These are phyloP conservation scores for Geum urbanum DNA, from an alignment of 306 rosid species.

Conservation along the genomic window DNA sequence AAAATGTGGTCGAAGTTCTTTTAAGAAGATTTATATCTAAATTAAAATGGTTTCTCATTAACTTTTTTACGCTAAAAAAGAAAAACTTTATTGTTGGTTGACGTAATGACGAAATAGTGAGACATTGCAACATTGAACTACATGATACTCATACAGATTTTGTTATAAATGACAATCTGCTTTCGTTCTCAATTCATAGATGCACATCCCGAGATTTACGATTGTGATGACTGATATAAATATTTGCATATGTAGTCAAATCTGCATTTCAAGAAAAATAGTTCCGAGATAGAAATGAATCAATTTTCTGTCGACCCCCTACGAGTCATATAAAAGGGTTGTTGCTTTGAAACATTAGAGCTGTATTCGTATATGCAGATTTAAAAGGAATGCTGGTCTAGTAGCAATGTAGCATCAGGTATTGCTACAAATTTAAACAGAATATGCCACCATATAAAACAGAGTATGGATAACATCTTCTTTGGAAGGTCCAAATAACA, in stretches of 20 bases:
- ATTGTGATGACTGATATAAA: neutral
- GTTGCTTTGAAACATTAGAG: neutral
- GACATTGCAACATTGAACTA: too few species aligned
- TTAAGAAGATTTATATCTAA: too few species aligned
- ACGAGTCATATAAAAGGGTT: neutral
- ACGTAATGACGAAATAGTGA: too few species aligned
- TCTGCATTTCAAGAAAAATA: neutral
- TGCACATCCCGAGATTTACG: neutral
- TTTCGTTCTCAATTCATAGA: neutral
- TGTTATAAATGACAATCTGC: too few species aligned
- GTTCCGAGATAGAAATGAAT: neutral
- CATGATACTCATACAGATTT: too few species aligned
- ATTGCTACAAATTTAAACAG: conserved; percentile 66
- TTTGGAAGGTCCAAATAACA: conserved; percentile 64
- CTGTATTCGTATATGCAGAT: conserved; percentile 25
- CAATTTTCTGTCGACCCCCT: neutral
- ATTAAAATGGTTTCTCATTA: too few species aligned
- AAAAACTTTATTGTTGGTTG: too few species aligned
- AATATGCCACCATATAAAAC: conserved; percentile 58
- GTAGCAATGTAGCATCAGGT: conserved; percentile 90
- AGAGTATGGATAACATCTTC: conserved; percentile 57
- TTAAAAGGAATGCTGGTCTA: conserved; percentile 64
- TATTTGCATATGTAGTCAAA: neutral
- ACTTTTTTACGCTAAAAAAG: too few species aligned
- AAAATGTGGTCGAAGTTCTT: too few species aligned